Evolutionary conservation across 768 basidiomycete species (phyloP).

Genomic region (Xerocomellus intermedius): DNA sequence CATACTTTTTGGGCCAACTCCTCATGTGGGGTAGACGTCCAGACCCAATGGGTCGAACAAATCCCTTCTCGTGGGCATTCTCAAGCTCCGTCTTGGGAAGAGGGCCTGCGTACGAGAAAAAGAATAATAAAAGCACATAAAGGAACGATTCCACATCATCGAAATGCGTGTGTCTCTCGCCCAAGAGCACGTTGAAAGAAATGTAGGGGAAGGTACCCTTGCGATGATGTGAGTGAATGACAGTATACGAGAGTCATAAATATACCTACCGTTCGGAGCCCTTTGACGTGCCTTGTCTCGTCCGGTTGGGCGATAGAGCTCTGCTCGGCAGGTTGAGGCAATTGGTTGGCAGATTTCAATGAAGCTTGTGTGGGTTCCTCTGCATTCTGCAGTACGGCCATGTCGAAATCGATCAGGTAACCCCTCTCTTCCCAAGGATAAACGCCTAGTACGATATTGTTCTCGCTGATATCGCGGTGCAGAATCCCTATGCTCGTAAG

Average conservation of each 20-base stretch:
- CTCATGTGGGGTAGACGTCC: background rate
- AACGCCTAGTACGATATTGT: background rate
- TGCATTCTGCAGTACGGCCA: background rate
- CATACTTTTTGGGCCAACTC: conserved; percentile 1
- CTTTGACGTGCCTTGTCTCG: background rate
- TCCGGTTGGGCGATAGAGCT: background rate
- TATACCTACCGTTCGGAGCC: background rate
- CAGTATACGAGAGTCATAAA: background rate
- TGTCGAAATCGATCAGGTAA: conserved; percentile 32
- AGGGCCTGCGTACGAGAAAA: conserved; percentile 8
- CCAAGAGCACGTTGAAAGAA: conserved; percentile 9
- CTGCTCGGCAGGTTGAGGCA: background rate
- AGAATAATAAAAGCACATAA: conserved; percentile 15
- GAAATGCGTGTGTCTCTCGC: conserved; percentile 2
- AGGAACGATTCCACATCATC: conserved; percentile 19
- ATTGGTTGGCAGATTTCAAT: background rate
- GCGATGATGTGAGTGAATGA: background rate
- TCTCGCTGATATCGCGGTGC: background rate
- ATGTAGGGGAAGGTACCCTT: conserved; percentile 5
- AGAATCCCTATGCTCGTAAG: background rate
- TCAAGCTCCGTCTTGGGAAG: background rate
- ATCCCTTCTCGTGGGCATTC: background rate
- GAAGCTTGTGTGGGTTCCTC: background rate
- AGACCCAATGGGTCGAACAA: background rate
- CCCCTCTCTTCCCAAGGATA: conserved; percentile 9